Conservation (phyloP, 768 basidiomycete species). For the Dioszegia hungarica region DNA sequence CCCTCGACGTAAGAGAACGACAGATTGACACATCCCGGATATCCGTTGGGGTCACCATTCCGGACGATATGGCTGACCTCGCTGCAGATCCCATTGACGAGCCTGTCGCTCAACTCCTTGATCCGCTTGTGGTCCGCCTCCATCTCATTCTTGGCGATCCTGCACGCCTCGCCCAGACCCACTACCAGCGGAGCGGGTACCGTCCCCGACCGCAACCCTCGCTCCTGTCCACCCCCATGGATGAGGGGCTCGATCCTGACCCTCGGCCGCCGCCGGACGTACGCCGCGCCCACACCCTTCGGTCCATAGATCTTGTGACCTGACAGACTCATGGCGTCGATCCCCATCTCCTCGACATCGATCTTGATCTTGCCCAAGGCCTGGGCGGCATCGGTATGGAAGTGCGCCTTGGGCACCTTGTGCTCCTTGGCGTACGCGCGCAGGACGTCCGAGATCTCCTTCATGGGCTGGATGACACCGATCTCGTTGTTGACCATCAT, state of each 20-base stretch:
- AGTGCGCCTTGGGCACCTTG: slow-evolving; percentile 62
- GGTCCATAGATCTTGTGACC: slow-evolving; percentile 98
- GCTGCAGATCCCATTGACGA: slow-evolving; percentile 73
- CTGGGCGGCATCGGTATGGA: slow-evolving; percentile 98
- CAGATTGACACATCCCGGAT: slow-evolving; percentile 92
- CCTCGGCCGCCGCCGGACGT: slow-evolving; percentile 84
- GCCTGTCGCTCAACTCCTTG: slow-evolving; percentile 67
- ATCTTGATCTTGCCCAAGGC: slow-evolving; percentile 85
- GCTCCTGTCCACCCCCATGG: slow-evolving; percentile 94
- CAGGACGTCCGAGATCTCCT: slow-evolving; percentile 82
- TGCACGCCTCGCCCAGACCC: slow-evolving; percentile 89
- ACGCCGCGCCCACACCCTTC: slow-evolving; percentile 90
- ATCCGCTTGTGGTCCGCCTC: slow-evolving; percentile 74
- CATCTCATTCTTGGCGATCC: slow-evolving; percentile 90
- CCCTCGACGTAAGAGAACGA: slow-evolving; percentile 96
- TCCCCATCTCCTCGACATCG: slow-evolving; percentile 90
- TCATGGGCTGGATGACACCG: slow-evolving; percentile 93
- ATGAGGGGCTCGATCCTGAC: slow-evolving; percentile 92
- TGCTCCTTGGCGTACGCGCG: slow-evolving; percentile 64
- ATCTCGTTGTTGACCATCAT: slow-evolving; percentile 99
- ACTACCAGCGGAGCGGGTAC: slow-evolving; percentile 81
- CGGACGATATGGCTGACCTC: slow-evolving; percentile 86
- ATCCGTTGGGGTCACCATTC: slow-evolving; percentile 87
- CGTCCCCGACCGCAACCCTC: slow-evolving; percentile 92
- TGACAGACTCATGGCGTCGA: slow-evolving; percentile 89